Base-by-base conservation (phyloP, 2,329 filamentous ascomycete genomes). In the Alternaria ventricosa region DNA sequence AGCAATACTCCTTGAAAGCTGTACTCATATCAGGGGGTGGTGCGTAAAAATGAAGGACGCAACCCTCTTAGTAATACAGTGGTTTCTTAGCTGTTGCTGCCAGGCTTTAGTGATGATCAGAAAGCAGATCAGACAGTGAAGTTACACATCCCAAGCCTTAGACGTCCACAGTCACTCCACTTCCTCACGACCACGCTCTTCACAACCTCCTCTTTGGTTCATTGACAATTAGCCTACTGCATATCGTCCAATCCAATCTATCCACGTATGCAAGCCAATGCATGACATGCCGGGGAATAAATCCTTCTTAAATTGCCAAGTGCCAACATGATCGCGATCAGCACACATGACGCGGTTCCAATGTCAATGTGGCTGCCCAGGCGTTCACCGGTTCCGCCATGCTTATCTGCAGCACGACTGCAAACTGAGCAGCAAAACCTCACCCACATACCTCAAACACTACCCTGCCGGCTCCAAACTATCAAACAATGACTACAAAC, bases 171-270 rank as follows among this genome's bases (percentile, higher is more conserved):
- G 13, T 3, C 30, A 33, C 30, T 33, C 6, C 30, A 15, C 3
- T 13, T 15, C 6, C 13, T 33, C 30, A 7, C 30, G 3, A 7
- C 30, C 6, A 33, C 6, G 30, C 1, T 13, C 12, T 3, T 1
- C 6, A 3, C 30, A 33, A 33, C 13, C 33, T 9, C 15, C 7
- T 15, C 33, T 1, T 4, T n/a, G 1, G 33, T 9, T 9, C 15
- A n/a, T 36, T 1, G 3, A n/a, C 33, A 9, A 36, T 36, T 36
- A n/a, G 33, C 7, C 33, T 5, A 36, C 13, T 5, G 4, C 0
- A 0, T 8, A 7, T 8, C 5, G 30, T 36, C 4, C 13, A 36
- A n/a, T 36, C 6, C 7, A 7, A 3, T 33, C 4, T 7, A 0
- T 41, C 15, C 15, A 18, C 0, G 3, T 11, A 41, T 41, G 36